Conservation (phyloP, 345 rosid species). For the Sisymbrium altissimum region DNA sequence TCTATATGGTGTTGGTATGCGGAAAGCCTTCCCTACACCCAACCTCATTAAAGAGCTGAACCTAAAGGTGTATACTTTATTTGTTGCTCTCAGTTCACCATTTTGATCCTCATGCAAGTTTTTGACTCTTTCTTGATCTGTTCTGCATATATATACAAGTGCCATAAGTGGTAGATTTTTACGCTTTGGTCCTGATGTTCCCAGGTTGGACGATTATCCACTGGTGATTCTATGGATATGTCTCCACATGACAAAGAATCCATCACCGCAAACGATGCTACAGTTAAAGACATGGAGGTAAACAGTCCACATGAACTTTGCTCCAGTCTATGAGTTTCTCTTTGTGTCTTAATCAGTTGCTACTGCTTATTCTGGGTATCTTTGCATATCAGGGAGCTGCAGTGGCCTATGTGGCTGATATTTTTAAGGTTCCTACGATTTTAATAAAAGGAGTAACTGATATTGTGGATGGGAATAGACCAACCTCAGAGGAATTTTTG, state of each 20-base stretch:
- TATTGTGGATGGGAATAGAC: slow-evolving; percentile 69
- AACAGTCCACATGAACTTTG: slow-evolving; percentile 8
- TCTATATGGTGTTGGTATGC: slow-evolving; percentile 76
- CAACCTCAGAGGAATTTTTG: slow-evolving; percentile 69
- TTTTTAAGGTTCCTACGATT: slow-evolving; percentile 74
- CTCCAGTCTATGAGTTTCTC: slow-evolving; percentile 15
- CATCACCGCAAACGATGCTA: slow-evolving; percentile 73
- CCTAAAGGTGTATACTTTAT: slow-evolving; percentile 56
- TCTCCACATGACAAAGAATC: slow-evolving; percentile 66
- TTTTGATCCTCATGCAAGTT: slow-evolving; percentile 3
- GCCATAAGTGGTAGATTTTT: not conserved
- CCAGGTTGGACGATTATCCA: slow-evolving; percentile 78
- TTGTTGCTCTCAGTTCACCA: slow-evolving; percentile 7
- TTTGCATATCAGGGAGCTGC: slow-evolving; percentile 72
- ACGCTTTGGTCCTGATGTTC: slow-evolving; percentile 13
- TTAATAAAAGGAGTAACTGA: slow-evolving; percentile 87
- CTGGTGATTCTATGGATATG: slow-evolving; percentile 96
- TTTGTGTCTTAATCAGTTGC: not conserved
- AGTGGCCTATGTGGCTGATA: slow-evolving; percentile 75
- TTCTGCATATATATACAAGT: not conserved
- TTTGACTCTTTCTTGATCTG: not conserved
- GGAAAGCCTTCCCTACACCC: slow-evolving; percentile 60
- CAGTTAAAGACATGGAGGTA: slow-evolving; percentile 98
- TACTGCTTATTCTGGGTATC: not conserved
- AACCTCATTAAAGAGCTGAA: slow-evolving; percentile 63